These are phyloP conservation scores for Thermomyces lanuginosus DNA, from an alignment of 2,329 filamentous ascomycete species.

Conservation along the genomic window DNA sequence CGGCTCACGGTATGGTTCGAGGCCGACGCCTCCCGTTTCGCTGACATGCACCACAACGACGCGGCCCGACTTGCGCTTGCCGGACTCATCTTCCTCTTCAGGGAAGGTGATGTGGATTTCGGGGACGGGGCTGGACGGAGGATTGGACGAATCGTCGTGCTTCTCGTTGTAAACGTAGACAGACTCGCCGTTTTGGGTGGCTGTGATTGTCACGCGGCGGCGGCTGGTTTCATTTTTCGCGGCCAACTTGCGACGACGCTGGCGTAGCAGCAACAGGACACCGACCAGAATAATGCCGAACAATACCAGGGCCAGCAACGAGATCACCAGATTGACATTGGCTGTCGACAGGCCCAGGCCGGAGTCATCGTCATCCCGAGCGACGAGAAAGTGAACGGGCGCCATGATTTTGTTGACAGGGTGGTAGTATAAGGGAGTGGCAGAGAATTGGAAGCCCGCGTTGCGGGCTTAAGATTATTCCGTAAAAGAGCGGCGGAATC, in stretches of 20 bases:
- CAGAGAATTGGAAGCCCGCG: too few species aligned
- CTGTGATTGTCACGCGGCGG: constrained; percentile 43
- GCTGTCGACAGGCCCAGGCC: constrained; percentile 38
- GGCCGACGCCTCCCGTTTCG: constrained; percentile 66
- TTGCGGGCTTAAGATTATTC: too few species aligned
- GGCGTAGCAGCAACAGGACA: constrained; percentile 56
- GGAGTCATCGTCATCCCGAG: constrained; percentile 31
- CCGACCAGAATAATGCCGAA: constrained; percentile 52
- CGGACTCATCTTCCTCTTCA: constrained; percentile 66
- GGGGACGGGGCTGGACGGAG: constrained; percentile 70
- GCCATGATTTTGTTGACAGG: constrained; percentile 13
- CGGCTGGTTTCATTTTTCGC: constrained; percentile 17
- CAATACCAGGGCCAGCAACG: constrained; percentile 61
- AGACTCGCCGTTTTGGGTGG: constrained; percentile 45
- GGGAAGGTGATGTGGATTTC: constrained; percentile 98
- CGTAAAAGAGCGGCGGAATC: too few species aligned
- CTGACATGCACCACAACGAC: constrained; percentile 86
- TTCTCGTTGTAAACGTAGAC: constrained; percentile 68
- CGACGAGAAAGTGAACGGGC: constrained; percentile 30
- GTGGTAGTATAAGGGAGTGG: neutral
- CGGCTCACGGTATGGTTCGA: constrained; percentile 69
- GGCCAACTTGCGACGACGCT: constrained; percentile 38
- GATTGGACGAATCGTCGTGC: constrained; percentile 55
- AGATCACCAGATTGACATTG: constrained; percentile 62
- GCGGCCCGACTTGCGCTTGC: constrained; percentile 65